Percentiles rank a stretch among this genome's conserved stretches.
phyloP scores from a whole-genome alignment of 495 filamentous ascomycete species.

The Venustampulla echinocandica region DNA sequence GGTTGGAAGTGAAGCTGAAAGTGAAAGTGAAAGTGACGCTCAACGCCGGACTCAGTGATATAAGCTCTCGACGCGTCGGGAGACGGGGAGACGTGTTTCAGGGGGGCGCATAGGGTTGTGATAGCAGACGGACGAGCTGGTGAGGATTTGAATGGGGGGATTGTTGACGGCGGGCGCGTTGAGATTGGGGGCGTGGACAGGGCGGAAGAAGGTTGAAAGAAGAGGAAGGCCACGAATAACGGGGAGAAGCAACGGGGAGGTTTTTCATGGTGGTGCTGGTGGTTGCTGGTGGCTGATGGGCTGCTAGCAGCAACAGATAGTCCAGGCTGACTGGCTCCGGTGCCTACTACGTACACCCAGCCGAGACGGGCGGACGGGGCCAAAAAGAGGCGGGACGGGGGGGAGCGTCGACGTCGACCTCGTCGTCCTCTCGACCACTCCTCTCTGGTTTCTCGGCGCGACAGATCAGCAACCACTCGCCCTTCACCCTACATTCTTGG shows the following conservation, averaged over 20 bases:
- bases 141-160: conserved; percentile 5
- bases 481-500: conserved; percentile 24
- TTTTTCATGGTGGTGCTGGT: no score
- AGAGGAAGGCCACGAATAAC: no score
- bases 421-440: conserved; percentile 4
- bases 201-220: conserved; percentile 6
- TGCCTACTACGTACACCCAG: not conserved
- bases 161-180: conserved; percentile 1
- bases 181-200: conserved; percentile 18
- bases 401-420: not conserved
- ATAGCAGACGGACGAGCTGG: conserved; percentile 7
- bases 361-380: not conserved
- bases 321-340: conserved; percentile 37
- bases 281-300: not conserved
- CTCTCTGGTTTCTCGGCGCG: not conserved
- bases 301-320: conserved; percentile 50
- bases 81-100: conserved; percentile 3
- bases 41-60: conserved; percentile 15
- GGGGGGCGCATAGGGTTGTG: conserved; percentile 11
- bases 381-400: no score
- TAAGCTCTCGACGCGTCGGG: conserved; percentile 21
- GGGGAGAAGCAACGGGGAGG: no score
- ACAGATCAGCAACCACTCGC: no score
- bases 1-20: no score
- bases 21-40: no score